These are phyloP conservation scores for Hypoxylon crocopeplum DNA, from an alignment of 495 filamentous ascomycete species.

Conservation along the genomic window DNA sequence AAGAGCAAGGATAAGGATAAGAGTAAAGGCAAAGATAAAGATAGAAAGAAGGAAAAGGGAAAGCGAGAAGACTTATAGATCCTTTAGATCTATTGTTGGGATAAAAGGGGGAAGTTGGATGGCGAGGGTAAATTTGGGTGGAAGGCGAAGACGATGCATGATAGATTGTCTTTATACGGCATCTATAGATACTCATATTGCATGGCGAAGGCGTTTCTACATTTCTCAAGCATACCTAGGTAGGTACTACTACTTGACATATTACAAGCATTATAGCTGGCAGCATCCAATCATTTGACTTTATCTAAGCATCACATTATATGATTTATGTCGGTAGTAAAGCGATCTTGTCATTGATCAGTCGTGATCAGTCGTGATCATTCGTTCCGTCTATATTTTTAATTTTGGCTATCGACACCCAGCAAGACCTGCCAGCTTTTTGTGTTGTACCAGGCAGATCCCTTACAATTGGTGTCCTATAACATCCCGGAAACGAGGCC, in stretches of 20 bases:
- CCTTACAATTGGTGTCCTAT: not conserved
- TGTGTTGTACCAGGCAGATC: conserved; percentile 17
- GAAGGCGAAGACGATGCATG: conserved; percentile 20
- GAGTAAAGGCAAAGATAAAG: conserved; percentile 12
- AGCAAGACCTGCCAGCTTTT: conserved; percentile 16
- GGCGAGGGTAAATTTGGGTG: not conserved
- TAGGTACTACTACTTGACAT: not conserved
- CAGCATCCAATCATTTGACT: no score
- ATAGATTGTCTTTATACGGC: not conserved
- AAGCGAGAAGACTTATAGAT: conserved; percentile 6
- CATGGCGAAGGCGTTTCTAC: conserved; percentile 17
- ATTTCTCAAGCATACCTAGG: no score
- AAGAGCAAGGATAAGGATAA: conserved; percentile 9
- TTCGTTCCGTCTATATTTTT: conserved; percentile 12
- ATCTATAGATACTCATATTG: not conserved
- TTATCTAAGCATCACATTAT: no score
- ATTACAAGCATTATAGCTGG: not conserved
- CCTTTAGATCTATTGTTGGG: not conserved
- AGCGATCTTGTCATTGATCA: no score
- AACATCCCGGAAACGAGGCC: conserved; percentile 16
- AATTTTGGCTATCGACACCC: conserved; percentile 13
- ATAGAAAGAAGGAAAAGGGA: conserved; percentile 19
- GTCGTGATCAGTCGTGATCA: not conserved
- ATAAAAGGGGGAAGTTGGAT: not conserved
- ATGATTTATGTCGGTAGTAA: no score